A percentile compares a stretch with the other conserved stretches of the same genome.
These are phyloP conservation scores for Cyclotella distinguenda DNA, from an alignment of 108 stramenopile genomes.

Conservation along the genomic window DNA sequence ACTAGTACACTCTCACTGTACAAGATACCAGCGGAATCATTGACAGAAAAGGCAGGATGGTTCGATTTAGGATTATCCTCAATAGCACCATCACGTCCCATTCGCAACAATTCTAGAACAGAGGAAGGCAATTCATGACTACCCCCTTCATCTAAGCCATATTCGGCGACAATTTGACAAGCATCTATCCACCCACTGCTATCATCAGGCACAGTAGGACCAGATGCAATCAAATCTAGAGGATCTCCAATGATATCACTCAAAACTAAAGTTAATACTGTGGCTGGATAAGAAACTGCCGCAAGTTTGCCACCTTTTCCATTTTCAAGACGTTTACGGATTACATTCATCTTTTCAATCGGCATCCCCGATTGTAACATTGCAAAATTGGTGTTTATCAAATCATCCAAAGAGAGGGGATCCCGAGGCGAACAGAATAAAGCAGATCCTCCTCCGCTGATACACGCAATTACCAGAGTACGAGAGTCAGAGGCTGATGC, in stretches of 20 bases:
- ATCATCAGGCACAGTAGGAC: conserved; percentile 80
- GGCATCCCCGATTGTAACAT: conserved; percentile 76
- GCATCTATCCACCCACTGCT: conserved; percentile 59
- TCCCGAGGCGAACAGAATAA: conserved; percentile 70
- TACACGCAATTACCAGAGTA: conserved; percentile 69
- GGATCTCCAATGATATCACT: conserved; percentile 89
- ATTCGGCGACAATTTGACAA: conserved; percentile 53
- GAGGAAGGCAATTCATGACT: conserved; percentile 28
- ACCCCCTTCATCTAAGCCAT: conserved; percentile 47
- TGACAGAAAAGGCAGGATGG: conserved; percentile 51
- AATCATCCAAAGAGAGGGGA: conserved; percentile 62
- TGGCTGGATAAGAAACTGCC: conserved; percentile 54
- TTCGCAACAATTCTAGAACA: conserved; percentile 31
- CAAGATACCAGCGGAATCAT: conserved; percentile 2
- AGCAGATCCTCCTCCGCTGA: conserved; percentile 85
- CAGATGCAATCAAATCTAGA: conserved; percentile 84
- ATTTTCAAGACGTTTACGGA: conserved; percentile 74
- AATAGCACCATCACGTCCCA: conserved; percentile 34
- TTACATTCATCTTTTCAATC: conserved; percentile 84
- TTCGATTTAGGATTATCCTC: conserved; percentile 55
- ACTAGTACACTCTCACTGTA: conserved; percentile 63
- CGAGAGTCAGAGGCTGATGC: conserved; percentile 32
- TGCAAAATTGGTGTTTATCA: conserved; percentile 55
- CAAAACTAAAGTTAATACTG: conserved; percentile 61
- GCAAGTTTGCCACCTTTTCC: conserved; percentile 83